Conservation (phyloP, 371 early-diverging fungal genomes). For the Cokeromyces recurvatus region DNA sequence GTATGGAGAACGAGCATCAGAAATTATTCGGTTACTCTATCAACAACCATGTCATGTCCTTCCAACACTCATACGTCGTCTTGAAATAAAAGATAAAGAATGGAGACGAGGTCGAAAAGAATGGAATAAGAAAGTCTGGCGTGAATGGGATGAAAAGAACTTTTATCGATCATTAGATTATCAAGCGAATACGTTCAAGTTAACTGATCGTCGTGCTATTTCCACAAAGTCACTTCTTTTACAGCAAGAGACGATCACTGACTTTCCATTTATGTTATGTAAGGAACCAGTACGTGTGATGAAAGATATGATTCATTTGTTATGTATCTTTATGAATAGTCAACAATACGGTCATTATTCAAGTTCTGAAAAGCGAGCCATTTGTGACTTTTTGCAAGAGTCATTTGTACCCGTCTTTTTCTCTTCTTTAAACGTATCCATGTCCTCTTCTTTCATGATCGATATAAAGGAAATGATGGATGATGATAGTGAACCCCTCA, state of each 20-base stretch:
- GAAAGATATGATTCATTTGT: too few species aligned
- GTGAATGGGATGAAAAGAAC: slow-evolving; percentile 88
- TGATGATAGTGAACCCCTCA: neutral
- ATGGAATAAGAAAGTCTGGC: slow-evolving; percentile 92
- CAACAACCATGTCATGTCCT: slow-evolving; percentile 87
- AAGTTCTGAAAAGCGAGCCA: too few species aligned
- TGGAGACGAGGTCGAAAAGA: slow-evolving; percentile 54
- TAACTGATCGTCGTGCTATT: slow-evolving; percentile 77
- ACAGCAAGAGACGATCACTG: slow-evolving; percentile 78
- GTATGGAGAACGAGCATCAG: slow-evolving; percentile 82
- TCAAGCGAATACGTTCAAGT: slow-evolving; percentile 86
- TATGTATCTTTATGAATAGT: too few species aligned
- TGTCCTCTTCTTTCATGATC: too few species aligned
- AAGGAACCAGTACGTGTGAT: neutral
- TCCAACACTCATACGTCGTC: slow-evolving; percentile 89
- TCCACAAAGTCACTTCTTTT: slow-evolving; percentile 70
- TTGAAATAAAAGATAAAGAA: slow-evolving; percentile 95
- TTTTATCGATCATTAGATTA: slow-evolving; percentile 97
- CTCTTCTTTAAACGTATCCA: too few species aligned
- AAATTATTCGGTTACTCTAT: slow-evolving; percentile 89
- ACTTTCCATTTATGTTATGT: slow-evolving; percentile 54
- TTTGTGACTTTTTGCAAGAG: too few species aligned
- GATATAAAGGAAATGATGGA: neutral
- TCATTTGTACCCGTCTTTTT: too few species aligned
- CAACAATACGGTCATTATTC: too few species aligned